Evolutionary conservation across 495 filamentous ascomycete genomes (phyloP), one percentile per base, ranked within the genome.

Genomic region (Bathelium albidoporum): DNA sequence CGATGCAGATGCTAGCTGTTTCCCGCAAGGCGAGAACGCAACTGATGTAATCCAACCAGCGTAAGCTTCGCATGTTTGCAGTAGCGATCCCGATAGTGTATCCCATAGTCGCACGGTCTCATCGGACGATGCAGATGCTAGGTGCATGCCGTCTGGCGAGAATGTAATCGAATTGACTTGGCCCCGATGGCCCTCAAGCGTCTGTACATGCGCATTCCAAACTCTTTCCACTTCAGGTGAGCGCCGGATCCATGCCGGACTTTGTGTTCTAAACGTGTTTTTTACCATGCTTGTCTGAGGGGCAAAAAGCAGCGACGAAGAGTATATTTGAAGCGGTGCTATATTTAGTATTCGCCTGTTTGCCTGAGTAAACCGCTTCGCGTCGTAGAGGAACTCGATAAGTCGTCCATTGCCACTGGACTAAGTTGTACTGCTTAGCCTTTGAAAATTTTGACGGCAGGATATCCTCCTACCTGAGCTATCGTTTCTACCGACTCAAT

Each of bases 351-450:
- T 58, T 49, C 34, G 41, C 31, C 53, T 53, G 55, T 68, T 61
- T 18, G 64, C 68, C 11, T 49, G 68, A 45, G 75, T 66, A 60
- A 80, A 74, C n/a, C 72, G 67, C 32, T 32, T 64, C 1, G 68
- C 70, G 60, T 79, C 73, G 55, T 66, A 53, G 32, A 74, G 64
- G 36, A 41, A 41, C 36, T 41, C 36, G 36, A 41, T 41, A 18
- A 10, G 18, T 41, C 36, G 36, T 18, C 10, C 36, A 41, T 41
- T 41, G 36, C 36, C 36, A 41, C 36, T 41, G 36, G 36, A 41
- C 36, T 41, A 18, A 41, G 36, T 41, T 18, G 0, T 41, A 41
- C 18, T 41, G 36, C 36, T 41, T 41, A 41, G 36, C 36, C 36
- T 41, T 18, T 10, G 18, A 41, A 10, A 41, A 41, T 18, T 10